phyloP scores from a whole-genome alignment of 345 rosid species.

The Psidium friedrichsthalianum region DNA sequence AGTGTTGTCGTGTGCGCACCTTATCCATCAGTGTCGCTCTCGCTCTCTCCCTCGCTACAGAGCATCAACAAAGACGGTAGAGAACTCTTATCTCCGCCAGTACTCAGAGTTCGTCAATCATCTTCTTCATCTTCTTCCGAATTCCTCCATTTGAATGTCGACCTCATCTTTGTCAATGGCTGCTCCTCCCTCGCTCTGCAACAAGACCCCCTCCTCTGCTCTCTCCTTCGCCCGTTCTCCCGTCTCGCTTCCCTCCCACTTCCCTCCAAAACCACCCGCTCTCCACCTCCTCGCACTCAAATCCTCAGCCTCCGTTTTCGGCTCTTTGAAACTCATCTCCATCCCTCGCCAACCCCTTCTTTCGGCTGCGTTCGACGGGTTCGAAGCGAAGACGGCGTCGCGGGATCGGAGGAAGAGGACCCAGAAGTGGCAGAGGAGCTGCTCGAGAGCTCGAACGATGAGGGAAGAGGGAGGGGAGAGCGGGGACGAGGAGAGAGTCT shows the following conservation, averaged over 20 bases:
- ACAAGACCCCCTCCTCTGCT: slow-evolving; percentile 14
- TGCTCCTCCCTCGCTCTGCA: slow-evolving; percentile 8
- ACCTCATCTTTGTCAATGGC: slow-evolving; percentile 18
- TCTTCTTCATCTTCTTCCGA: background rate
- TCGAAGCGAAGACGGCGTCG: slow-evolving; percentile 16
- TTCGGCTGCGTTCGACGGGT: slow-evolving; percentile 25
- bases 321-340: background rate
- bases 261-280: slow-evolving; percentile 25
- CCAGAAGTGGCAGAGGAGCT: slow-evolving; percentile 3
- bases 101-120: slow-evolving; percentile 1
- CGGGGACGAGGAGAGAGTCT: slow-evolving; percentile 5
- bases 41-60: background rate
- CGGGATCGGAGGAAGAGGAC: slow-evolving; percentile 11
- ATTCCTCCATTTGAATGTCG: slow-evolving; percentile 11
- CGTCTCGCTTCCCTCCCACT: slow-evolving; percentile 5
- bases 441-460: background rate
- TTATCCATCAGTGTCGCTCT: background rate
- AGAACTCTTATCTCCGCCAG: background rate
- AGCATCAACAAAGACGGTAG: background rate
- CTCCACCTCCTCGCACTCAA: slow-evolving; percentile 19
- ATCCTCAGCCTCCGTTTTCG: slow-evolving; percentile 9
- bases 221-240: slow-evolving; percentile 6
- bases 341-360: slow-evolving; percentile 7
- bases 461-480: slow-evolving; percentile 4
- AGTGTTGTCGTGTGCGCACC: background rate